phyloP scores from a whole-genome alignment of 306 rosid genomes.

The Ammopiptanthus mongolicus region DNA sequence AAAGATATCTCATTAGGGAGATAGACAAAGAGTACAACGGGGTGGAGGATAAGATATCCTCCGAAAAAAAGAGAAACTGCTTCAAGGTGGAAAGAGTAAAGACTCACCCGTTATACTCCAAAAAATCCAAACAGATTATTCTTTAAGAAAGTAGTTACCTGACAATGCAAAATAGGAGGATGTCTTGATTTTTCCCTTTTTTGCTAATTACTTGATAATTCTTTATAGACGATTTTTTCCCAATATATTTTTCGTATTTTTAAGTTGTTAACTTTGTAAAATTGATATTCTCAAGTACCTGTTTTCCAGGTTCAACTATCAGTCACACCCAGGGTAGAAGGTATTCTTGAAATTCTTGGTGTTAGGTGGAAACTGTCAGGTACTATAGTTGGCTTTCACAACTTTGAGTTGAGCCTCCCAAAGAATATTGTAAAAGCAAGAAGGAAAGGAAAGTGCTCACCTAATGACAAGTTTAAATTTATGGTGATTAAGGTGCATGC shows the following conservation, averaged over 20 bases:
- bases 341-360: slow-evolving; percentile 77
- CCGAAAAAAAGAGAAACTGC: neutral
- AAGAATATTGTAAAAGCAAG: slow-evolving; percentile 52
- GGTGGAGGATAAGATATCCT: too few species aligned
- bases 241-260: neutral
- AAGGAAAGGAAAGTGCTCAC: slow-evolving; percentile 43
- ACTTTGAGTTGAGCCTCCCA: slow-evolving; percentile 52
- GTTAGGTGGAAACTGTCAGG: slow-evolving; percentile 86
- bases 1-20: neutral
- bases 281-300: slow-evolving; percentile 9
- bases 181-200: neutral
- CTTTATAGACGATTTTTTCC: neutral
- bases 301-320: slow-evolving; percentile 80
- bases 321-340: slow-evolving; percentile 74
- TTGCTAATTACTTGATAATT: neutral
- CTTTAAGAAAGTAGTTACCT: neutral
- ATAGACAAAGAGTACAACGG: neutral
- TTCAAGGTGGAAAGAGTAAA: neutral
- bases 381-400: slow-evolving; percentile 66
- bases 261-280: slow-evolving; percentile 6
- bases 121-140: neutral
- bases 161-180: neutral
- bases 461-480: slow-evolving; percentile 63
- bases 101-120: neutral
- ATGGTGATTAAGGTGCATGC: slow-evolving; percentile 72